phyloP scores from a whole-genome alignment of 257 asterid species.

The Leptodermis oblonga region DNA sequence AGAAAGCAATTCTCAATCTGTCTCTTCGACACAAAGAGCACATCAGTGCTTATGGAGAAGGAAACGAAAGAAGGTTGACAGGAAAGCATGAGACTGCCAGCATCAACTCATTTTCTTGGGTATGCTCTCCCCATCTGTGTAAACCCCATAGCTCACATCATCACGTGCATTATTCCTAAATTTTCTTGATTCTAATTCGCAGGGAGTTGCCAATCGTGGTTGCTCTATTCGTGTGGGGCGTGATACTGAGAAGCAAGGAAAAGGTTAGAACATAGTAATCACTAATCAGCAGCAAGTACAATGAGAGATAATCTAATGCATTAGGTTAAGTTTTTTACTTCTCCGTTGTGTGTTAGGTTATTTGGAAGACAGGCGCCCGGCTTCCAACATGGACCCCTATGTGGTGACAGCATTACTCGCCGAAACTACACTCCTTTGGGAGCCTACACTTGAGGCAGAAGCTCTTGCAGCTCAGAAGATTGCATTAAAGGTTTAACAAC shows the following conservation, averaged over 20 bases:
- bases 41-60: constrained; percentile 98
- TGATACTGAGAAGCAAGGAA: constrained; percentile 88
- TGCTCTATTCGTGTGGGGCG: constrained; percentile 99
- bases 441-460: constrained; percentile 87
- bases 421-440: constrained; percentile 87
- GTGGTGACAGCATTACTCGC: constrained; percentile 83
- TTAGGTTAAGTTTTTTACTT: background rate
- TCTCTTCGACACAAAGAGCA: constrained; percentile 93
- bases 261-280: constrained; percentile 34
- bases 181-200: constrained; percentile 18
- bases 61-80: constrained; percentile 92
- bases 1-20: constrained; percentile 88
- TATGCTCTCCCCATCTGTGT: constrained; percentile 29
- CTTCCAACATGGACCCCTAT: constrained; percentile 99
- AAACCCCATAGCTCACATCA: background rate
- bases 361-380: constrained; percentile 98
- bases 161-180: background rate
- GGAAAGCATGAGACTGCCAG: constrained; percentile 98
- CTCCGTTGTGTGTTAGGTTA: constrained; percentile 45
- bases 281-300: background rate
- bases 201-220: constrained; percentile 99
- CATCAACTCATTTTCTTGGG: constrained; percentile 87
- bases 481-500: constrained; percentile 54
- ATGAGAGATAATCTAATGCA: background rate
- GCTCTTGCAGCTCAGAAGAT: constrained; percentile 86